These are phyloP conservation scores for Ceratonia siliqua DNA, from an alignment of 306 rosid species.

Conservation along the genomic window DNA sequence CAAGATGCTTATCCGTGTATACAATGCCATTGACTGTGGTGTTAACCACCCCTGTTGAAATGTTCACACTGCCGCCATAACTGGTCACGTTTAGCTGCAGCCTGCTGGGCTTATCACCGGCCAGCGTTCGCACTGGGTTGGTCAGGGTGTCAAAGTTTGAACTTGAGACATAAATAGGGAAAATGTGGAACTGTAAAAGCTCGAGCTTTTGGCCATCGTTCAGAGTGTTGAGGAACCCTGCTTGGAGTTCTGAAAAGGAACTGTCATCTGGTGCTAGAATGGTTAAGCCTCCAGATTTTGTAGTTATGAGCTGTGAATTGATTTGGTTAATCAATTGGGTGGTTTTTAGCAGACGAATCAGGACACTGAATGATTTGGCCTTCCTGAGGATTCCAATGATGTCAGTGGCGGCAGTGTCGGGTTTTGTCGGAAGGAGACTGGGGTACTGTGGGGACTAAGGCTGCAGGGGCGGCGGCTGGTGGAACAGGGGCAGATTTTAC, in stretches of 20 bases:
- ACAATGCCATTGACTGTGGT: slow-evolving; percentile 48
- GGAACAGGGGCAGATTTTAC: slow-evolving; percentile 30
- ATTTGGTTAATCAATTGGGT: slow-evolving; percentile 51
- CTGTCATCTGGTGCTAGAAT: slow-evolving; percentile 44
- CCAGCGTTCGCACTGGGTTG: slow-evolving; percentile 53
- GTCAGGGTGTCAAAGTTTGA: slow-evolving; percentile 53
- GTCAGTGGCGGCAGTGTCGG: slow-evolving; percentile 22
- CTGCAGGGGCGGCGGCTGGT: slow-evolving; percentile 15
- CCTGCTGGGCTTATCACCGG: slow-evolving; percentile 40
- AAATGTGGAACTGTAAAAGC: slow-evolving; percentile 48
- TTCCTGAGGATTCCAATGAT: slow-evolving; percentile 43
- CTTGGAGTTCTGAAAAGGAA: slow-evolving; percentile 46
- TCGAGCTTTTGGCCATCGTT: slow-evolving; percentile 45
- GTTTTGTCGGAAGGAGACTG: slow-evolving; percentile 13
- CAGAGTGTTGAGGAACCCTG: slow-evolving; percentile 48
- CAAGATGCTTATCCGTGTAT: slow-evolving; percentile 48
- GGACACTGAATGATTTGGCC: slow-evolving; percentile 39
- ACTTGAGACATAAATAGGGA: slow-evolving; percentile 42
- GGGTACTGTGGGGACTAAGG: slow-evolving; percentile 31
- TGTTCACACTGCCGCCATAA: slow-evolving; percentile 47
- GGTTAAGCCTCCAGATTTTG: slow-evolving; percentile 45
- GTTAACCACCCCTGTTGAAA: slow-evolving; percentile 51
- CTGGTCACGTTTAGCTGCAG: slow-evolving; percentile 51
- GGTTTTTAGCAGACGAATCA: slow-evolving; percentile 49
- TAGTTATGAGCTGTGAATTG: slow-evolving; percentile 41